Evolutionary conservation across 345 rosid genomes (phyloP).

Genomic region (Bretschneidera sinensis): DNA sequence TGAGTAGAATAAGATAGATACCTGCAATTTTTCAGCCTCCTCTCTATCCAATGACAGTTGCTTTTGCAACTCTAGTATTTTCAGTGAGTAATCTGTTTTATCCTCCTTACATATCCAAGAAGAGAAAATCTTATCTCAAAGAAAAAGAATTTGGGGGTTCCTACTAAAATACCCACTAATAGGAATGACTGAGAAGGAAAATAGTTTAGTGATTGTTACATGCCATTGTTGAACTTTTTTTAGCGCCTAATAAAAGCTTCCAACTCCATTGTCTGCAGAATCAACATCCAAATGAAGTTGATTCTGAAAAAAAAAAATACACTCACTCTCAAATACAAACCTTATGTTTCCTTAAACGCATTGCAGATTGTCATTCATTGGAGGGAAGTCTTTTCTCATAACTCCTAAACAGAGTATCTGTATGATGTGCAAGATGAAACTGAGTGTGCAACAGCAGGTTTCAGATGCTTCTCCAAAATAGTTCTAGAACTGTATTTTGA

Average conservation of each 20-base stretch:
- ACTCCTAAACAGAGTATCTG: constrained; percentile 83
- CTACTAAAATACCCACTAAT: background rate
- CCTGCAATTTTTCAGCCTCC: constrained; percentile 85
- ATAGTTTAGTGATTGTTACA: constrained; percentile 1
- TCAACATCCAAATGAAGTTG: constrained; percentile 9
- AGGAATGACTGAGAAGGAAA: too few relatives aligned
- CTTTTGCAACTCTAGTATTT: constrained; percentile 83
- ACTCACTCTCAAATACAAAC: constrained; percentile 26
- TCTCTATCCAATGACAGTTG: constrained; percentile 85
- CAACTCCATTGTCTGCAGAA: constrained; percentile 60
- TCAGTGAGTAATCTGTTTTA: constrained; percentile 62
- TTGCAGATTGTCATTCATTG: constrained; percentile 96
- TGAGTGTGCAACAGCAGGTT: constrained; percentile 83
- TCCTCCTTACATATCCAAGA: constrained; percentile 50
- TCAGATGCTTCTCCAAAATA: constrained; percentile 85
- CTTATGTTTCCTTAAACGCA: constrained; percentile 88
- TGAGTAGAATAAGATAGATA: constrained; percentile 17
- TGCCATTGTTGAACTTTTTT: constrained; percentile 66
- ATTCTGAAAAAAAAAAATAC: background rate
- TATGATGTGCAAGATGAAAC: constrained; percentile 91
- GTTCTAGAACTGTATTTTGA: constrained; percentile 75
- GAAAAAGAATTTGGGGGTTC: constrained; percentile 9
- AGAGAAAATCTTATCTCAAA: background rate
- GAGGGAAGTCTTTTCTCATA: constrained; percentile 87
- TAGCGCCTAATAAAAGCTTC: constrained; percentile 66